Base-by-base conservation (phyloP, 2,329 filamentous ascomycete species). In the Hypoxylon sp. region DNA sequence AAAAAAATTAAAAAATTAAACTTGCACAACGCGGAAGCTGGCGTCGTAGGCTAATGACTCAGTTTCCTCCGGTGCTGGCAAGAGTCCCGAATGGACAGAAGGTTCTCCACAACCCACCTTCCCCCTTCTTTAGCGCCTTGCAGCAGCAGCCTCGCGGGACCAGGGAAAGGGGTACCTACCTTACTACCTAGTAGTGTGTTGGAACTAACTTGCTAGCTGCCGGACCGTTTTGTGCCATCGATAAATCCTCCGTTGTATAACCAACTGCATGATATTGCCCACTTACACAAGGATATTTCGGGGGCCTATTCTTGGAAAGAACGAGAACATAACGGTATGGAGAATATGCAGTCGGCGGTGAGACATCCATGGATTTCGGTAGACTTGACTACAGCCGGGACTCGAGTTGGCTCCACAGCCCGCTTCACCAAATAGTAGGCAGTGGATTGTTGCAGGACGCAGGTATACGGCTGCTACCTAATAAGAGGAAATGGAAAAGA, bases 81-180 rank as follows among this genome's bases (percentile, higher is more conserved):
- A 73, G 70, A 69, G 44, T 73, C 67, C 71, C 71, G 71, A 72
- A 67, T 73, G 71, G 71, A 70, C 55, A 53, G 42, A 64, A 56
- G 60, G 13, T 63, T 63, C 60, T 53, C 59, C 50, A 65, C 64
- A 63, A 51, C 60, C 62, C 67, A 68, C 60, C 65, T 61, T 58
- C 44, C 64, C 55, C 62, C 62, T 63, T 68, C 63, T 65, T 61
- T 66, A 70, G 59, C 67, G 66, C 64, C 59, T 67, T 57, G 64
- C 52, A 70, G 62, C 62, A 63, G 33, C 63, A 71, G 69, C 63
- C 67, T 71, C 63, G 63, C 55, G 67, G 58, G 39, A 61, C 52
- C 55, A 60, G 53, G 57, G 67, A 67, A 65, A 67, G 53, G 66
- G 60, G 66, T 47, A 66, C 29, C 29, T 35, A 31, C 19, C 19